Evolutionary conservation across 495 filamentous ascomycete species (phyloP).

Genomic region (Podospora conica): DNA sequence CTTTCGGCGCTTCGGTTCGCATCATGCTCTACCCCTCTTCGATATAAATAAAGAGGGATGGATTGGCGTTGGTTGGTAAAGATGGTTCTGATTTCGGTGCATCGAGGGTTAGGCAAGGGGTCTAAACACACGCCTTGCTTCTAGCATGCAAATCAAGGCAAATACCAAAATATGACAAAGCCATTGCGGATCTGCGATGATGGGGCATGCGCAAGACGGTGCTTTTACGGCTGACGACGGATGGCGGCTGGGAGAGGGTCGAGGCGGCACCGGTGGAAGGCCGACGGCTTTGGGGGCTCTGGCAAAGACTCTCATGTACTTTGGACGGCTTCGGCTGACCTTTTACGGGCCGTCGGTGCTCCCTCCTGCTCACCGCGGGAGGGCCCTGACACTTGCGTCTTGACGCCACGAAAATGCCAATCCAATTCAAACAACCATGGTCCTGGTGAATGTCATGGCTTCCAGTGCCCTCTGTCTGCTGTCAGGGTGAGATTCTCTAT

Average conservation of each 20-base stretch:
- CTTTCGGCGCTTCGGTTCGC: slow-evolving; percentile 93
- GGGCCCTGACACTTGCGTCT: not conserved
- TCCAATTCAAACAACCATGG: not conserved
- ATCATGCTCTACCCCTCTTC: slow-evolving; percentile 98
- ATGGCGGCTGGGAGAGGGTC: slow-evolving; percentile 8
- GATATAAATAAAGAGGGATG: slow-evolving; percentile 45
- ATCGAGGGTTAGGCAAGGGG: slow-evolving; percentile 47
- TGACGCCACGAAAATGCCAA: not conserved
- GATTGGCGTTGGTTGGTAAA: slow-evolving; percentile 49
- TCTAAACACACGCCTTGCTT: slow-evolving; percentile 39
- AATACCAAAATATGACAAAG: slow-evolving; percentile 38
- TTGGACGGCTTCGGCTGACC: slow-evolving; percentile 22
- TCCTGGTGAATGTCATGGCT: not conserved
- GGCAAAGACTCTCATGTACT: slow-evolving; percentile 18
- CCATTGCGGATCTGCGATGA: slow-evolving; percentile 28
- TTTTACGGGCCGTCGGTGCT: slow-evolving; percentile 10
- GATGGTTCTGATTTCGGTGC: slow-evolving; percentile 51
- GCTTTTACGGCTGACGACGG: slow-evolving; percentile 11
- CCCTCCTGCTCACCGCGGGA: not conserved
- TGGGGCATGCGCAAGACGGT: slow-evolving; percentile 19
- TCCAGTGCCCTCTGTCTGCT: not conserved
- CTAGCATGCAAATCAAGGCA: slow-evolving; percentile 40
- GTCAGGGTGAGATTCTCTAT: too few species aligned
- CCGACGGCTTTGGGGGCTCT: not conserved
- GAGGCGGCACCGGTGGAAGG: slow-evolving; percentile 17